phyloP scores from a whole-genome alignment of 2,329 filamentous ascomycete species.

The Chaetomium strumarium region DNA sequence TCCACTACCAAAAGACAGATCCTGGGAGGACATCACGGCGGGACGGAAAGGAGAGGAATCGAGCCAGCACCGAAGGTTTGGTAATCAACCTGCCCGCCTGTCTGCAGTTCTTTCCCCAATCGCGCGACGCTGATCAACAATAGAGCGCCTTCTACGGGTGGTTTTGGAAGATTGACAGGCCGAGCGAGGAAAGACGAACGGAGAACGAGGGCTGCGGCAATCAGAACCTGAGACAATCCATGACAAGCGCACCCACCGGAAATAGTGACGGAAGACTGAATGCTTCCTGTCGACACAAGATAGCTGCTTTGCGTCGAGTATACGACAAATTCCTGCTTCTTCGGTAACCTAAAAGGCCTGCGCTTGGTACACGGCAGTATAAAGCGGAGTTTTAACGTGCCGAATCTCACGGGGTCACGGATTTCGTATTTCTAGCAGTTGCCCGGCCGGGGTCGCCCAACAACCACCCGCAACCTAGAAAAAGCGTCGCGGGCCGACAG shows the following conservation, averaged over 20 bases:
- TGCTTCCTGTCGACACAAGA: no score
- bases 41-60: neutral
- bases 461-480: neutral
- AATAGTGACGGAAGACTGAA: no score
- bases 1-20: neutral
- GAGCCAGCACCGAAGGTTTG: neutral
- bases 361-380: neutral
- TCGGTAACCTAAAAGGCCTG: neutral
- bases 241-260: no score
- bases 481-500: neutral
- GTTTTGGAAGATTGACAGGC: neutral
- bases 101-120: neutral
- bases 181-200: no score
- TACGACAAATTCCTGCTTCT: no score
- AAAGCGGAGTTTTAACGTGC: neutral
- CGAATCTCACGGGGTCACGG: neutral
- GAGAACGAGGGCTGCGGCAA: neutral
- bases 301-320: no score
- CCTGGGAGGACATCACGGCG: neutral
- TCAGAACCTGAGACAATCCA: neutral
- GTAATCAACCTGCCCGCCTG: no score
- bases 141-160: neutral
- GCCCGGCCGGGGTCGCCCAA: neutral
- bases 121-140: neutral
- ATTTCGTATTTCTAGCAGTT: neutral